A percentile compares a stretch with the other conserved stretches of the same genome.
These are phyloP conservation scores for Stagonosporopsis tanaceti DNA, from an alignment of 2,329 filamentous ascomycete species.

Conservation along the genomic window DNA sequence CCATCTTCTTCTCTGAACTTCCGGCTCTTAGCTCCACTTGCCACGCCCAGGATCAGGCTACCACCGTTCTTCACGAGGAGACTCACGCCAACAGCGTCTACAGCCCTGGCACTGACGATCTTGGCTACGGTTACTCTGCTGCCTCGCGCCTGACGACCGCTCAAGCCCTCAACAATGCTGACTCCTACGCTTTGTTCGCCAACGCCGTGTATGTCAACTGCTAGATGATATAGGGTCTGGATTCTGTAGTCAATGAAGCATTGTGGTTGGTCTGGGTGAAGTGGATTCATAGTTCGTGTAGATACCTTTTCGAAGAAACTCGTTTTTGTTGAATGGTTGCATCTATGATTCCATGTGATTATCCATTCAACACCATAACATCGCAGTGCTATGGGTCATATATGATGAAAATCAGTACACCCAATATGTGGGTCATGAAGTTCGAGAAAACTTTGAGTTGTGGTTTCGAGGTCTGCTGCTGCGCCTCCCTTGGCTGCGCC, in stretches of 20 bases:
- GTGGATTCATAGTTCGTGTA: conserved; percentile 1
- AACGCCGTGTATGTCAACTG: conserved; percentile 51
- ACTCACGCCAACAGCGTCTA: conserved; percentile 68
- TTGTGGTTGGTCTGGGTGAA: background rate
- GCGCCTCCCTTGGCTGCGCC: conserved; percentile 16
- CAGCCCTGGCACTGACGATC: conserved; percentile 63
- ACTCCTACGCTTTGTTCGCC: conserved; percentile 65
- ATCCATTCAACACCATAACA: too few species aligned
- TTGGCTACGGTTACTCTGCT: conserved; percentile 64
- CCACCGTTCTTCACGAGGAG: conserved; percentile 70
- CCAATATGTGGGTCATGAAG: background rate
- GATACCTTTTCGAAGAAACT: background rate
- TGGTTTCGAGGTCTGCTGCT: background rate
- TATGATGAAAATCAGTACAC: background rate
- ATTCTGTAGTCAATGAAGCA: too few species aligned
- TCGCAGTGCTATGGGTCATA: too few species aligned
- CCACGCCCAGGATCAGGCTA: conserved; percentile 71
- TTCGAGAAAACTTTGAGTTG: background rate
- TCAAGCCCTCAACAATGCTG: conserved; percentile 69
- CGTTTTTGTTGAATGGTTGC: too few species aligned
- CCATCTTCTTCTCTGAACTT: conserved; percentile 65
- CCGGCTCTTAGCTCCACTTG: conserved; percentile 60
- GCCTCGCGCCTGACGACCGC: conserved; percentile 54
- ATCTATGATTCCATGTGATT: background rate
- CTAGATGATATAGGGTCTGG: conserved; percentile 18